Conservation (phyloP, 805 yeast species). For the Pichia eremophila region DNA sequence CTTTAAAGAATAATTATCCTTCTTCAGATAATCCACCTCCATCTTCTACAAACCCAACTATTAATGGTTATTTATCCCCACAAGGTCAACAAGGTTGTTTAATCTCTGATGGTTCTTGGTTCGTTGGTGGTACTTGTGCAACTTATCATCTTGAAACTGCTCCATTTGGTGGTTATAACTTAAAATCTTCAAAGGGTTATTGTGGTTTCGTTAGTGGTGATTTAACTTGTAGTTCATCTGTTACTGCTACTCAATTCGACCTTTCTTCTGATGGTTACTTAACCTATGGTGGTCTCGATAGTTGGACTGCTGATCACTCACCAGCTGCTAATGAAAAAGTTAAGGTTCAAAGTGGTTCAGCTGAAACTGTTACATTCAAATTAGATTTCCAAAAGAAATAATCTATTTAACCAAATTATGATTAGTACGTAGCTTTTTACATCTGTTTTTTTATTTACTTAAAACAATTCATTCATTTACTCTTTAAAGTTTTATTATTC, state of each 20-base stretch:
- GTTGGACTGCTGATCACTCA: slow-evolving; percentile 45
- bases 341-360: background rate
- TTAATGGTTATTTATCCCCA: slow-evolving; percentile 41
- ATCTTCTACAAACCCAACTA: slow-evolving; percentile 24
- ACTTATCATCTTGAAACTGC: slow-evolving; percentile 49
- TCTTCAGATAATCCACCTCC: slow-evolving; percentile 15
- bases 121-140: slow-evolving; percentile 75
- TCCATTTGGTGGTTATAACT: slow-evolving; percentile 59
- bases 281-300: slow-evolving; percentile 49
- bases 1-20: slow-evolving; percentile 46
- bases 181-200: slow-evolving; percentile 61
- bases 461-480: no score
- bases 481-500: no score
- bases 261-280: slow-evolving; percentile 16
- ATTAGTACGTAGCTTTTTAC: no score
- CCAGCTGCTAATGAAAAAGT: slow-evolving; percentile 25
- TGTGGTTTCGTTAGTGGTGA: slow-evolving; percentile 42
- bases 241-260: background rate
- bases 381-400: background rate
- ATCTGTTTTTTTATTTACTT: no score
- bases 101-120: slow-evolving; percentile 81
- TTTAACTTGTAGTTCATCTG: background rate
- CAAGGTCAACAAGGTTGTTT: slow-evolving; percentile 61
- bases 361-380: background rate
- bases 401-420: no score